Evolutionary conservation across 163 green algal genomes (phyloP).

Genomic region (Scenedesmus sp.): DNA sequence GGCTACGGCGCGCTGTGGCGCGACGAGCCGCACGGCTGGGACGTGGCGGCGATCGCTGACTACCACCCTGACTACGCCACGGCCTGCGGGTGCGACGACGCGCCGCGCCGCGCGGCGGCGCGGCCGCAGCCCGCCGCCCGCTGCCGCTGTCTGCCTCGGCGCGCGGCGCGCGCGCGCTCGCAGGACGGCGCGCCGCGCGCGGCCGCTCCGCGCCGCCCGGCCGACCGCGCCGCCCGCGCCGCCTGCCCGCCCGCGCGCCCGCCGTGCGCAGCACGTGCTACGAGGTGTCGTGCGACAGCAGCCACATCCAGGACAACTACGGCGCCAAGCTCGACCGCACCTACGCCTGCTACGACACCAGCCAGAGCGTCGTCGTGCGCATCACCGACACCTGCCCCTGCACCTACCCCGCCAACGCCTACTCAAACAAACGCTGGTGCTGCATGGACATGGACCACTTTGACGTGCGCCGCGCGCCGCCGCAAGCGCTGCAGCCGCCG

Average conservation of each 20-base stretch:
- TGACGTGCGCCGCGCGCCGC: too few relatives aligned
- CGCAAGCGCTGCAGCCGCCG: too few relatives aligned
- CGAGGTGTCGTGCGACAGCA: conserved; percentile 39
- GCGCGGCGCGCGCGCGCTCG: too few relatives aligned
- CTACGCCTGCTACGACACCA: conserved; percentile 44
- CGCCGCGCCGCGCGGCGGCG: neutral
- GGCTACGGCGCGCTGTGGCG: conserved; percentile 40
- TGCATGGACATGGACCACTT: conserved; percentile 64
- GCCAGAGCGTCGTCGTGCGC: conserved; percentile 40
- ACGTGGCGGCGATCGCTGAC: conserved; percentile 46
- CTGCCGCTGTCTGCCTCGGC: too few relatives aligned
- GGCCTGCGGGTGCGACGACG: conserved; percentile 24
- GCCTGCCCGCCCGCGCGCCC: neutral
- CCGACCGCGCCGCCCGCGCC: too few relatives aligned
- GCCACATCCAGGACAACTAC: conserved; percentile 33
- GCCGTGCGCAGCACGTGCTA: conserved; percentile 33
- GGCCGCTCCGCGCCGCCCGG: too few relatives aligned
- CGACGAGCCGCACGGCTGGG: conserved; percentile 47
- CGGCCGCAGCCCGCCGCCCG: too few relatives aligned
- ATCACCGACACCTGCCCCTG: conserved; percentile 55
- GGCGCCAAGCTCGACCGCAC: conserved; percentile 46
- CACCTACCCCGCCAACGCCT: conserved; percentile 44
- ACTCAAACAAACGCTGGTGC: conserved; percentile 75
- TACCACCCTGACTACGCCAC: conserved; percentile 36
- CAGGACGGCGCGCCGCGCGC: too few relatives aligned